Conservation (phyloP, 139 green algal genomes). For the Picochlorum costavermella region DNA sequence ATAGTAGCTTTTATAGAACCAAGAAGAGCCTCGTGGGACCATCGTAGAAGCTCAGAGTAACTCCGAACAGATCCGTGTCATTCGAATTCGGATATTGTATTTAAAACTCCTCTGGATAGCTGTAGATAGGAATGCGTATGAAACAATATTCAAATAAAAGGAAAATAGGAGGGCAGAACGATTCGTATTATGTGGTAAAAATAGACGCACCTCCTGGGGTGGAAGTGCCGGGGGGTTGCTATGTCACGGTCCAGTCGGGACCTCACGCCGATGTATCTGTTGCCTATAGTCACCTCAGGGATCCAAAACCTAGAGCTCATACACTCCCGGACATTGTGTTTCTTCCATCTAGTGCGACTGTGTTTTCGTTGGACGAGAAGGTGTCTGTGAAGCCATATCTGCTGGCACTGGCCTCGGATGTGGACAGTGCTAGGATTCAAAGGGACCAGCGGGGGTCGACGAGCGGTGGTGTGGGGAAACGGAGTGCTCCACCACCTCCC, state of each 20-base stretch:
- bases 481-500: neutral
- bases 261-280: constrained; percentile 2
- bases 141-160: too few relatives aligned
- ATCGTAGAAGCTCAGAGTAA: too few relatives aligned
- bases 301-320: constrained; percentile 10
- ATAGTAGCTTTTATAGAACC: too few relatives aligned
- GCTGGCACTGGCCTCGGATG: constrained; percentile 9
- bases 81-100: too few relatives aligned
- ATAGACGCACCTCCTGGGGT: constrained; percentile 22
- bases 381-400: constrained; percentile 19
- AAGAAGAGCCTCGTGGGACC: too few relatives aligned
- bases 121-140: too few relatives aligned
- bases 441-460: neutral
- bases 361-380: constrained; percentile 13
- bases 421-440: neutral
- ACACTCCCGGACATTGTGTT: constrained; percentile 29
- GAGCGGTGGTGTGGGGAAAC: neutral
- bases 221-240: constrained; percentile 13
- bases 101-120: too few relatives aligned
- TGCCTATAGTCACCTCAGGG: neutral
- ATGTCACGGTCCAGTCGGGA: constrained; percentile 28
- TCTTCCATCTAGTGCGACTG: constrained; percentile 2
- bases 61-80: too few relatives aligned
- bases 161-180: too few relatives aligned
- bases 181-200: constrained; percentile 21